phyloP scores from a whole-genome alignment of 139 green algal genomes.

The Chlorella sp. region DNA sequence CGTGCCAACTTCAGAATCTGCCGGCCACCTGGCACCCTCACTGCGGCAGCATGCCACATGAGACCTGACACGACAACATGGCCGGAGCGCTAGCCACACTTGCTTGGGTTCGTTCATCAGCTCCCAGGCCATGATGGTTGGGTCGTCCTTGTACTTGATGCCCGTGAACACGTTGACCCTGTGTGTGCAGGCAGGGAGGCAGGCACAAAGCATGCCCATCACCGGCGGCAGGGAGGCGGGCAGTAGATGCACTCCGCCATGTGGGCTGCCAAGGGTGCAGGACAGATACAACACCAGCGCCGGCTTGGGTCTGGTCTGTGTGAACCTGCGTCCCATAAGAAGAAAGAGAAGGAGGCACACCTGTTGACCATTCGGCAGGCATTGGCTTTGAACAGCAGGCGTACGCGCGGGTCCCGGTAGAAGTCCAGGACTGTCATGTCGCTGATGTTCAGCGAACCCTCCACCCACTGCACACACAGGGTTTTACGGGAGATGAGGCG shows the following conservation, averaged over 20 bases:
- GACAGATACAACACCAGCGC: too few species aligned
- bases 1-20: too few species aligned
- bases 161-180: not conserved
- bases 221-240: too few species aligned
- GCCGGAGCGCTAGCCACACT: not conserved
- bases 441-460: not conserved
- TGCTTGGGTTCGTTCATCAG: not conserved
- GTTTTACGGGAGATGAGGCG: too few species aligned
- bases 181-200: not conserved
- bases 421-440: not conserved
- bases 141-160: not conserved
- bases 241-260: not conserved
- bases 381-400: conserved; percentile 12
- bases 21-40: too few species aligned
- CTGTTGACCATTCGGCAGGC: not conserved
- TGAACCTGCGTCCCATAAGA: not conserved
- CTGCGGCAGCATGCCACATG: too few species aligned
- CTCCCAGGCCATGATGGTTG: conserved; percentile 1
- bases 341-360: too few species aligned
- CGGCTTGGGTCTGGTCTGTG: too few species aligned
- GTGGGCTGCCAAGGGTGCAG: not conserved
- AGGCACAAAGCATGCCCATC: not conserved
- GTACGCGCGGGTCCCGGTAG: not conserved
- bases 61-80: too few species aligned
- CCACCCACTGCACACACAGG: not conserved